Evolutionary conservation across 495 filamentous ascomycete species (phyloP).

Genomic region (Talaromyces trachyspermus): DNA sequence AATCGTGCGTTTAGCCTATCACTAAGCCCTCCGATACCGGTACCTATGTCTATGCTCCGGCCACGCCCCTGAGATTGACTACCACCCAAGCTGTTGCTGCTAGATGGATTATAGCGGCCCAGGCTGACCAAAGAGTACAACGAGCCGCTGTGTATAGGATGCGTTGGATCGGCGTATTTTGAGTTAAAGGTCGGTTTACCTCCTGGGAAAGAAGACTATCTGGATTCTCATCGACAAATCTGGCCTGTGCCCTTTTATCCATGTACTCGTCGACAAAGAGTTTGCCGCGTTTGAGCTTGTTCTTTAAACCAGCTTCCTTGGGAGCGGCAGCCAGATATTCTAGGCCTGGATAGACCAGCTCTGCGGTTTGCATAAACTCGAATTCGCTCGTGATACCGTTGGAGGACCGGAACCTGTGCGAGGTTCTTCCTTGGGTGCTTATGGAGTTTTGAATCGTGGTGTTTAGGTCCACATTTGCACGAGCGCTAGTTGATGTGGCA

Average conservation of each 20-base stretch:
- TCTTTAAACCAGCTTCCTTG: neutral
- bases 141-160: constrained; percentile 36
- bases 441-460: constrained; percentile 5
- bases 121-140: constrained; percentile 34
- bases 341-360: constrained; percentile 48
- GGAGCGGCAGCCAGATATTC: neutral
- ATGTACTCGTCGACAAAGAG: constrained; percentile 31
- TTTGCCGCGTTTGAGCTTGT: constrained; percentile 1
- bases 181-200: constrained; percentile 31
- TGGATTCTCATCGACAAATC: constrained; percentile 47
- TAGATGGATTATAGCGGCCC: constrained; percentile 19
- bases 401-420: constrained; percentile 25
- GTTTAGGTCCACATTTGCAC: constrained; percentile 9
- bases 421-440: neutral
- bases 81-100: neutral
- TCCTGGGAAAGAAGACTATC: constrained; percentile 5
- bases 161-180: constrained; percentile 47
- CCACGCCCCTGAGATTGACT: neutral
- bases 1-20: neutral
- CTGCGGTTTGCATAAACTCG: constrained; percentile 44
- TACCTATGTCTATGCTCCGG: neutral
- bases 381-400: constrained; percentile 40
- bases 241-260: constrained; percentile 43
- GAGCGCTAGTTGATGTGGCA: neutral
- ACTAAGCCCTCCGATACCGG: neutral